Conservation (phyloP, 108 stramenopile genomes). For the Aurantiochytrium sp. region DNA sequence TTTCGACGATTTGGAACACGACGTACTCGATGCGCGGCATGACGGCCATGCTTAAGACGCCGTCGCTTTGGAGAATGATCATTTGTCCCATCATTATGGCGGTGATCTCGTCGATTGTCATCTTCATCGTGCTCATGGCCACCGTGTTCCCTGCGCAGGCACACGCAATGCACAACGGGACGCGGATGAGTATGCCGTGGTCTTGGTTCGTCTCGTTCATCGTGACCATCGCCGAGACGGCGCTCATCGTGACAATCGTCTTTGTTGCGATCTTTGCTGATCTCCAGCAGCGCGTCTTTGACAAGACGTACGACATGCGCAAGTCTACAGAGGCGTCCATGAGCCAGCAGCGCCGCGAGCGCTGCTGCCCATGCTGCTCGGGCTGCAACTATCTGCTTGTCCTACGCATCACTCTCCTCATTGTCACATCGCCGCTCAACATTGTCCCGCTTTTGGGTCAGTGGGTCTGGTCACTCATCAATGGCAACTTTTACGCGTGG, state of each 20-base stretch:
- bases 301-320: constrained; percentile 1
- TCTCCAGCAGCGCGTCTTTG: not conserved
- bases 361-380: not conserved
- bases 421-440: not conserved
- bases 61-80: not conserved
- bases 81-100: not conserved
- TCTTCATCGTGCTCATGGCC: not conserved
- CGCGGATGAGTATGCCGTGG: not conserved
- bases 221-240: not conserved
- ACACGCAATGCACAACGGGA: not conserved
- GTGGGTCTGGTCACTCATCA: not conserved
- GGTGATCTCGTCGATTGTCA: not conserved
- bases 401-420: not conserved
- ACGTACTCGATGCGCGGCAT: not conserved
- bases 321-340: not conserved
- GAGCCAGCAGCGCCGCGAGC: not conserved
- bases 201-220: not conserved
- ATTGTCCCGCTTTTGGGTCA: not conserved
- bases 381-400: not conserved
- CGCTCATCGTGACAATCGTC: not conserved
- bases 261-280: not conserved
- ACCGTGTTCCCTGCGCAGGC: not conserved
- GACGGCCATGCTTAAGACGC: not conserved
- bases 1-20: not conserved
- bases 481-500: constrained; percentile 12